Conservation (phyloP, 176 grass and related monocot genomes). For the Luzula sylvatica region DNA sequence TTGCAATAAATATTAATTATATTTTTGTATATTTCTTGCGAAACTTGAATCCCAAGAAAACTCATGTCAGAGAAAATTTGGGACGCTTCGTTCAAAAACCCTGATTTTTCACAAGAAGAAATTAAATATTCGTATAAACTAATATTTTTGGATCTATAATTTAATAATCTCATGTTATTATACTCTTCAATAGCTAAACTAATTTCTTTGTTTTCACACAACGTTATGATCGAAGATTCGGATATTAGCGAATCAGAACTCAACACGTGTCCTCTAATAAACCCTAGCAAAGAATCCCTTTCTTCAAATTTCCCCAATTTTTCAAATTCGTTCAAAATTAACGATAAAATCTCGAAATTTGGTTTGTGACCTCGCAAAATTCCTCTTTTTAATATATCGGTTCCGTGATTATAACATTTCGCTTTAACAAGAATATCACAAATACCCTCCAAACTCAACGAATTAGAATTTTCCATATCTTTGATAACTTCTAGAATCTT, state of each 20-base stretch:
- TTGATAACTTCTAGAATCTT: constrained; percentile 54
- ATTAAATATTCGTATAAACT: constrained; percentile 64
- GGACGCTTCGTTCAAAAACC: constrained; percentile 52
- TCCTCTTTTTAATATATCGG: constrained; percentile 59
- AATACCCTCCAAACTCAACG: constrained; percentile 42
- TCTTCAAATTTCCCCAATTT: constrained; percentile 35
- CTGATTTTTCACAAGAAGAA: constrained; percentile 49
- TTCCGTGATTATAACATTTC: constrained; percentile 50
- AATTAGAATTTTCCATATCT: constrained; percentile 60
- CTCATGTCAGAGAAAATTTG: constrained; percentile 82
- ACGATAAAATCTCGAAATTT: constrained; percentile 47
- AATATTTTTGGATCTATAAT: constrained; percentile 25
- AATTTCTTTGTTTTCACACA: constrained; percentile 49
- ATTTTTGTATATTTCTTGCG: constrained; percentile 49
- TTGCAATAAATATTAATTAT: constrained; percentile 60
- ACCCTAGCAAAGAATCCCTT: constrained; percentile 60
- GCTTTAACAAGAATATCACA: constrained; percentile 46
- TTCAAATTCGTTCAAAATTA: constrained; percentile 54
- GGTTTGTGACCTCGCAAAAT: constrained; percentile 44
- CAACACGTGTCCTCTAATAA: constrained; percentile 33
- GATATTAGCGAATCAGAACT: constrained; percentile 47
- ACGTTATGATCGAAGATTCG: constrained; percentile 65
- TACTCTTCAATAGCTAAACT: constrained; percentile 52
- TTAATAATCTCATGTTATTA: constrained; percentile 30
- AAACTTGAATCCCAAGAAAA: constrained; percentile 53